Evolutionary conservation across 2,329 filamentous ascomycete genomes (phyloP).

Genomic region (Cladosporium austrohemisphaericum): DNA sequence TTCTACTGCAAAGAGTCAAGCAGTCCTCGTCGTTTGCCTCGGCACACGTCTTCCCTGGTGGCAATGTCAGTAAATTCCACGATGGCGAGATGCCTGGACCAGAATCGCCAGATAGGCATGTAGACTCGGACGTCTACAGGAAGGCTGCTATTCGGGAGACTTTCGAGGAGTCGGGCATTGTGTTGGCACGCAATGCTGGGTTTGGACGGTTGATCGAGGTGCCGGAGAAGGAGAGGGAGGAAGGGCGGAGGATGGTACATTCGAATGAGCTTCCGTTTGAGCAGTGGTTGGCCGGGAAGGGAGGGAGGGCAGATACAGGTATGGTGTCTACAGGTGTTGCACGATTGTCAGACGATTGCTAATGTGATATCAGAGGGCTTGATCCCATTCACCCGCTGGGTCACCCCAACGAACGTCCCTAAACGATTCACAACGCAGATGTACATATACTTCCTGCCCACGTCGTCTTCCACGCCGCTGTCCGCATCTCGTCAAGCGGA

Average conservation of each 20-base stretch:
- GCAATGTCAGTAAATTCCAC: conserved; percentile 72
- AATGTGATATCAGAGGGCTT: conserved; percentile 51
- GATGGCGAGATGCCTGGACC: conserved; percentile 60
- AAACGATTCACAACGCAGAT: conserved; percentile 92
- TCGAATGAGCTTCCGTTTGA: conserved; percentile 60
- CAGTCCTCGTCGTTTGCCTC: conserved; percentile 82
- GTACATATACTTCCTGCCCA: conserved; percentile 87
- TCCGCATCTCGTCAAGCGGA: conserved; percentile 15
- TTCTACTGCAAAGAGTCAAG: conserved; percentile 80
- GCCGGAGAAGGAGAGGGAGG: conserved; percentile 56
- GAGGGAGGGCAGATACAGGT: conserved; percentile 64
- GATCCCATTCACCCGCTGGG: conserved; percentile 84
- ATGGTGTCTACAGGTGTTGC: conserved; percentile 23
- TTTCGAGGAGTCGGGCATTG: conserved; percentile 90
- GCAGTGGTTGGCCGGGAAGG: conserved; percentile 59
- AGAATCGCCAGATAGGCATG: conserved; percentile 57
- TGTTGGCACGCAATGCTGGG: conserved; percentile 60
- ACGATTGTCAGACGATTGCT: background rate
- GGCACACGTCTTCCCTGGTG: conserved; percentile 93
- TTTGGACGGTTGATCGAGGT: conserved; percentile 60
- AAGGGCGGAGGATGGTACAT: conserved; percentile 67
- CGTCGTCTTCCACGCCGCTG: conserved; percentile 34
- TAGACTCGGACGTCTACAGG: conserved; percentile 71
- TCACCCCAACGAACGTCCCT: conserved; percentile 69
- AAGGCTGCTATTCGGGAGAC: conserved; percentile 82